These are phyloP conservation scores for Rosa hybrid DNA, from an alignment of 331 rosid species.

Conservation along the genomic window DNA sequence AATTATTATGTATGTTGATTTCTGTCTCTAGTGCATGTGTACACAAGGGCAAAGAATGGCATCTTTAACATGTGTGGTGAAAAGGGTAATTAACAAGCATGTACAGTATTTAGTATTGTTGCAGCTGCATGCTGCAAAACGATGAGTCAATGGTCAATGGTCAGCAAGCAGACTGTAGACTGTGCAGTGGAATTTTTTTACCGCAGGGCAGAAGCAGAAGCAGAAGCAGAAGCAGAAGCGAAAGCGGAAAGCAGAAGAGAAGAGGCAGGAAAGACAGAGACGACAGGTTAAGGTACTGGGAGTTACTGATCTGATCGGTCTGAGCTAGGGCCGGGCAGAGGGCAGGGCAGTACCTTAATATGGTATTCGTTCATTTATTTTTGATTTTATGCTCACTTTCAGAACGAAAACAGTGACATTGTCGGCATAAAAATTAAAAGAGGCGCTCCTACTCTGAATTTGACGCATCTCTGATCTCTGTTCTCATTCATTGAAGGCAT, in stretches of 20 bases:
- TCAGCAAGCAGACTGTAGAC: background rate
- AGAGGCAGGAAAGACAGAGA: background rate
- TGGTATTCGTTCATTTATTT: conserved; percentile 1
- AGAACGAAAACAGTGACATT: background rate
- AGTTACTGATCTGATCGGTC: background rate
- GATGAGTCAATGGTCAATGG: background rate
- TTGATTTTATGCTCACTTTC: background rate
- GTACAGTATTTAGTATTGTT: background rate
- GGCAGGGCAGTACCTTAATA: background rate
- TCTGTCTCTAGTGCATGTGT: background rate
- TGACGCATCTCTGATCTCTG: background rate
- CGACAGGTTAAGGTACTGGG: background rate
- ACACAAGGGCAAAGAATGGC: background rate
- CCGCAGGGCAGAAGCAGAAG: background rate
- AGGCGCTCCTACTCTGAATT: background rate
- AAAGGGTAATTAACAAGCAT: background rate
- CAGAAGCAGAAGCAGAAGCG: background rate
- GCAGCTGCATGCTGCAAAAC: background rate
- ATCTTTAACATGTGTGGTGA: background rate
- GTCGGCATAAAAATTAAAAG: background rate
- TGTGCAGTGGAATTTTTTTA: background rate
- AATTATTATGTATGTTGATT: background rate
- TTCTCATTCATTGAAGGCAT: background rate
- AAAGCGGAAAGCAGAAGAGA: background rate
- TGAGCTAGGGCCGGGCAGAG: background rate